phyloP scores from a whole-genome alignment of 192 early-diverging fungal species.

The Thamnidium elegans region DNA sequence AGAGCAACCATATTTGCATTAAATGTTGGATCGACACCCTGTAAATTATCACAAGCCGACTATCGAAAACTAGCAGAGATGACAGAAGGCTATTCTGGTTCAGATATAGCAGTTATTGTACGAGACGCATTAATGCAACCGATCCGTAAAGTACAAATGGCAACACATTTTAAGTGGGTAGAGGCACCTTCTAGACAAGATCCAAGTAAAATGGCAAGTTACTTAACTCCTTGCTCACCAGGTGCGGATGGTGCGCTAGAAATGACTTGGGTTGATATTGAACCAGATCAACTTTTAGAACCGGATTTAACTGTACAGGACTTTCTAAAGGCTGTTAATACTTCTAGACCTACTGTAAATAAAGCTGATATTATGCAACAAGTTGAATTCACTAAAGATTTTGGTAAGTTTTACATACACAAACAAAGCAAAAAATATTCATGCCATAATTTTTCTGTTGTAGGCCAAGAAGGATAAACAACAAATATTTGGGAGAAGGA shows the following conservation, averaged over 20 bases:
- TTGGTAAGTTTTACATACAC: constrained; percentile 40
- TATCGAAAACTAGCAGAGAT: constrained; percentile 70
- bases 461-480: constrained; percentile 9
- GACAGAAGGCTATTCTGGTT: constrained; percentile 93
- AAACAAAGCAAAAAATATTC: not conserved
- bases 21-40: constrained; percentile 91
- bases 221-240: constrained; percentile 91
- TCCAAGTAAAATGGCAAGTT: constrained; percentile 42
- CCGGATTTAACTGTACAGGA: constrained; percentile 80
- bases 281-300: constrained; percentile 82
- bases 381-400: constrained; percentile 85
- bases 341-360: constrained; percentile 79
- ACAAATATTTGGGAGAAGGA: too few species aligned
- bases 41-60: constrained; percentile 69
- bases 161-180: constrained; percentile 88
- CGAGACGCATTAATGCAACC: constrained; percentile 97
- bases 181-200: constrained; percentile 57
- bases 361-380: constrained; percentile 77
- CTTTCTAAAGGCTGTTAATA: constrained; percentile 79
- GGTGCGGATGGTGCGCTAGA: constrained; percentile 83
- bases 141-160: constrained; percentile 90
- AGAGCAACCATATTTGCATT: constrained; percentile 89
- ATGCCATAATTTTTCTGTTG: not conserved
- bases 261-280: constrained; percentile 86
- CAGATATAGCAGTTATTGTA: constrained; percentile 91